Percentiles rank a stretch among this genome's conserved stretches.
Conservation (phyloP, 805 yeast genomes). For the Candida suzukii region DNA sequence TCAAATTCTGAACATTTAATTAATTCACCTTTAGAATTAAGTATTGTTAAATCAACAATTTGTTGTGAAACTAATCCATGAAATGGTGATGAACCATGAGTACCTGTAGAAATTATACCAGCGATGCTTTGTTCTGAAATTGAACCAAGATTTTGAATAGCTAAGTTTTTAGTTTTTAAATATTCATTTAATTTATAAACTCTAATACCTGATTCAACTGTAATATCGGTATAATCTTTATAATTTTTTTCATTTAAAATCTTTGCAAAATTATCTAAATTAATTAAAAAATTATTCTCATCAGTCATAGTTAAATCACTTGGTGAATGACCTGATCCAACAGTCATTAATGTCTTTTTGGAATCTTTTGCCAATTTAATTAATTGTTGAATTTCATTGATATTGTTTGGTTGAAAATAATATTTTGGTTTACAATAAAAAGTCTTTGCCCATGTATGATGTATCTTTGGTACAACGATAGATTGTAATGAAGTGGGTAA, state of each 20-base stretch:
- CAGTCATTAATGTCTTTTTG: slow-evolving; percentile 66
- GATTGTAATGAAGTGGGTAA: slow-evolving; percentile 19
- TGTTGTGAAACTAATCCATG: slow-evolving; percentile 90
- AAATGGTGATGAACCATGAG: slow-evolving; percentile 91
- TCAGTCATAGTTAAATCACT: slow-evolving; percentile 81
- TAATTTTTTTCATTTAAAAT: slow-evolving; percentile 38
- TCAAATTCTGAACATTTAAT: slow-evolving; percentile 60
- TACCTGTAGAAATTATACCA: slow-evolving; percentile 94
- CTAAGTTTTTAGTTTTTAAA: slow-evolving; percentile 57
- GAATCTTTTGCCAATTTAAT: slow-evolving; percentile 57
- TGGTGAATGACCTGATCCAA: slow-evolving; percentile 95
- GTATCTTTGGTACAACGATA: slow-evolving; percentile 36
- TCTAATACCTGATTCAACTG: slow-evolving; percentile 92
- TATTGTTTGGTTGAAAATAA: slow-evolving; percentile 66
- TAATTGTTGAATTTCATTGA: slow-evolving; percentile 63
- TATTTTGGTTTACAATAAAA: slow-evolving; percentile 70
- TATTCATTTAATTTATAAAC: slow-evolving; percentile 65
- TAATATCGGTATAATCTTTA: slow-evolving; percentile 76
- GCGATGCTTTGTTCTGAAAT: slow-evolving; percentile 91
- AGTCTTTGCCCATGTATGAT: slow-evolving; percentile 88
- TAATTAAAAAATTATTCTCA: slow-evolving; percentile 67
- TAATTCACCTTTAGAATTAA: slow-evolving; percentile 70
- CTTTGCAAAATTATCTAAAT: slow-evolving; percentile 66
- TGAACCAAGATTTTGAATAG: slow-evolving; percentile 88
- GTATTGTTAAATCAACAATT: slow-evolving; percentile 67